These are phyloP conservation scores for Triadica sebifera DNA, from an alignment of 345 rosid species.

Conservation along the genomic window DNA sequence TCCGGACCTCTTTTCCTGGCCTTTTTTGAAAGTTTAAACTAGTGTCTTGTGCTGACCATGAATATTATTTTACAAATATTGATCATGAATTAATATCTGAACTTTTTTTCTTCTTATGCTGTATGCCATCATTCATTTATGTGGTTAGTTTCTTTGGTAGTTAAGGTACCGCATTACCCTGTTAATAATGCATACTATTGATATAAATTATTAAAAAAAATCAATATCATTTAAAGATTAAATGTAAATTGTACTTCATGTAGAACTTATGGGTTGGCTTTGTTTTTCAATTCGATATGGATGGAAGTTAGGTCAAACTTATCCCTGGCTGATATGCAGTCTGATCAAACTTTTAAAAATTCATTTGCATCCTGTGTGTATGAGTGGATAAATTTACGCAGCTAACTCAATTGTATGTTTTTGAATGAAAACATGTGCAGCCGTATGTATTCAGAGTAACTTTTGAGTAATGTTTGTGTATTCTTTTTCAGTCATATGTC, in stretches of 20 bases:
- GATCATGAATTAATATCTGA: not conserved
- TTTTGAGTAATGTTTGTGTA: not conserved
- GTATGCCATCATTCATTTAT: not conserved
- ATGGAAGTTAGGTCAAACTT: not conserved
- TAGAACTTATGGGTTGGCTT: not conserved
- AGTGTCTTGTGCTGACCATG: not conserved
- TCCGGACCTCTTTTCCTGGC: not conserved
- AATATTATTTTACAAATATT: too few species aligned
- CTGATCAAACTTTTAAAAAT: not conserved
- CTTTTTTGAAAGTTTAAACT: not conserved
- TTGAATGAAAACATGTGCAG: not conserved
- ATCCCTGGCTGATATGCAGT: not conserved
- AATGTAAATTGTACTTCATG: not conserved
- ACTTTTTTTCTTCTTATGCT: not conserved
- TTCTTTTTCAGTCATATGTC: not conserved
- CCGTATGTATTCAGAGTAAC: not conserved
- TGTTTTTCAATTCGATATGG: not conserved
- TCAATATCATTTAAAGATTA: not conserved
- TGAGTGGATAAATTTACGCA: not conserved
- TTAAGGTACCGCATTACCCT: not conserved
- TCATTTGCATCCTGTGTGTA: not conserved
- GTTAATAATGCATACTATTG: not conserved
- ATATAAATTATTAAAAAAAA: not conserved
- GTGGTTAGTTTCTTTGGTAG: not conserved
- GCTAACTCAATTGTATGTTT: not conserved